These are phyloP conservation scores for Aspergillus viridinutans DNA, from an alignment of 2,329 filamentous ascomycete species.

Conservation along the genomic window DNA sequence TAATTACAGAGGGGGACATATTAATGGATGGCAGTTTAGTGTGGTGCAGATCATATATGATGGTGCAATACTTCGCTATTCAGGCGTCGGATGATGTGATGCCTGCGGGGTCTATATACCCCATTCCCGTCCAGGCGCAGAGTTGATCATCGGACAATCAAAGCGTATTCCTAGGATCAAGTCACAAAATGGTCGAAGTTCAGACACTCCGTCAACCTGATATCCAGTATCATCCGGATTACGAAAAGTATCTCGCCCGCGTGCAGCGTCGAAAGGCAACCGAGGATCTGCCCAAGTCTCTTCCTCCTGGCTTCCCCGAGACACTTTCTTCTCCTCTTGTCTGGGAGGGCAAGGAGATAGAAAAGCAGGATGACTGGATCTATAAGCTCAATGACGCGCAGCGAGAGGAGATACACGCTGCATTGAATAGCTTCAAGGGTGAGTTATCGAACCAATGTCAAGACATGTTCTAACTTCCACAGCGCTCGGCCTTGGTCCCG, in stretches of 20 bases:
- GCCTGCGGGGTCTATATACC: not conserved
- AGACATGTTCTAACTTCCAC: constrained; percentile 5
- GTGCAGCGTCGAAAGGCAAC: constrained; percentile 16
- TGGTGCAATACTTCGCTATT: not conserved
- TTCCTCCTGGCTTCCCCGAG: constrained; percentile 42
- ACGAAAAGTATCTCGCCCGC: constrained; percentile 23
- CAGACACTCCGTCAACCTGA: constrained; percentile 21
- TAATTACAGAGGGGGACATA: no score
- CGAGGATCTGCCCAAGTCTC: constrained; percentile 14
- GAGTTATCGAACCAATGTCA: not conserved
- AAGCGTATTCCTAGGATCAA: not conserved
- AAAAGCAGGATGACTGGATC: constrained; percentile 38
- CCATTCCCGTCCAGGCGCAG: no score
- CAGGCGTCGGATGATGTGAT: not conserved
- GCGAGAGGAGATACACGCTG: constrained; percentile 42
- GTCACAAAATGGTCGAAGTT: not conserved
- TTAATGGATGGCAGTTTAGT: not conserved
- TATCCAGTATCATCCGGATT: constrained; percentile 27
- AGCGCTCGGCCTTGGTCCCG: constrained; percentile 29
- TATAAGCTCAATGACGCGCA: constrained; percentile 35
- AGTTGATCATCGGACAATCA: not conserved
- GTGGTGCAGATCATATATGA: not conserved
- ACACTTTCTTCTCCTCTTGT: constrained; percentile 42
- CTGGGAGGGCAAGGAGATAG: constrained; percentile 44
- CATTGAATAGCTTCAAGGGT: constrained; percentile 42